These are phyloP conservation scores for Botryotinia globosa DNA, from an alignment of 2,329 filamentous ascomycete genomes.

Conservation along the genomic window DNA sequence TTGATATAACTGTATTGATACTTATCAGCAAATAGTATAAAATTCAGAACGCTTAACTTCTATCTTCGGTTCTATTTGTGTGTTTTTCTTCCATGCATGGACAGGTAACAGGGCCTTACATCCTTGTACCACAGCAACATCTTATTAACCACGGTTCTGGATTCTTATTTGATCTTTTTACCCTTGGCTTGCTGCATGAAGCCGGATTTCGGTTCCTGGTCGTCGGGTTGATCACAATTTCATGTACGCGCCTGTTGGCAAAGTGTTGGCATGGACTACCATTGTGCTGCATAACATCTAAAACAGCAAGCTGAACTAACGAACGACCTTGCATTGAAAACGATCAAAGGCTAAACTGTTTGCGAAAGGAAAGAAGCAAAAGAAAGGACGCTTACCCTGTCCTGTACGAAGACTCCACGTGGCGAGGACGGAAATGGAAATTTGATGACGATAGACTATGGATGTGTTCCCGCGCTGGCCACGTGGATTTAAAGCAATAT, in stretches of 20 bases:
- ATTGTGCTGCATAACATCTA: slow-evolving; percentile 13
- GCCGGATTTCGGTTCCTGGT: slow-evolving; percentile 14
- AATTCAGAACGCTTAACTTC: background rate
- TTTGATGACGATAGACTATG: slow-evolving; percentile 15
- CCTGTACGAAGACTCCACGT: slow-evolving; percentile 11
- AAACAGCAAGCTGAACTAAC: slow-evolving; percentile 12
- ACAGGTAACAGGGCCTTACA: slow-evolving; percentile 5
- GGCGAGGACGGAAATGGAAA: slow-evolving; percentile 5
- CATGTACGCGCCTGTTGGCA: slow-evolving; percentile 4
- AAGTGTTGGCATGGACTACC: background rate
- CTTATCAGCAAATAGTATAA: background rate
- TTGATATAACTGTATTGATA: background rate
- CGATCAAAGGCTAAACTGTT: background rate
- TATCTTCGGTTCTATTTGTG: slow-evolving; percentile 4
- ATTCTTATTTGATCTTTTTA: slow-evolving; percentile 12
- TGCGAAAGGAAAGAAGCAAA: background rate
- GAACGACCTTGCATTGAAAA: slow-evolving; percentile 5
- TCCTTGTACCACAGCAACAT: slow-evolving; percentile 10
- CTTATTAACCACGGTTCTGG: slow-evolving; percentile 15
- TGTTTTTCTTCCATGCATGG: slow-evolving; percentile 8
- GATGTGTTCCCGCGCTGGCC: slow-evolving; percentile 3
- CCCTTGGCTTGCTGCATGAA: slow-evolving; percentile 9
- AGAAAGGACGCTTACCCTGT: background rate
- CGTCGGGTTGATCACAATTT: slow-evolving; percentile 16
- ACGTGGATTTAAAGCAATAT: slow-evolving; percentile 12